These are phyloP conservation scores for Colletotrichum phormii DNA, from an alignment of 2,329 filamentous ascomycete genomes.

Conservation along the genomic window DNA sequence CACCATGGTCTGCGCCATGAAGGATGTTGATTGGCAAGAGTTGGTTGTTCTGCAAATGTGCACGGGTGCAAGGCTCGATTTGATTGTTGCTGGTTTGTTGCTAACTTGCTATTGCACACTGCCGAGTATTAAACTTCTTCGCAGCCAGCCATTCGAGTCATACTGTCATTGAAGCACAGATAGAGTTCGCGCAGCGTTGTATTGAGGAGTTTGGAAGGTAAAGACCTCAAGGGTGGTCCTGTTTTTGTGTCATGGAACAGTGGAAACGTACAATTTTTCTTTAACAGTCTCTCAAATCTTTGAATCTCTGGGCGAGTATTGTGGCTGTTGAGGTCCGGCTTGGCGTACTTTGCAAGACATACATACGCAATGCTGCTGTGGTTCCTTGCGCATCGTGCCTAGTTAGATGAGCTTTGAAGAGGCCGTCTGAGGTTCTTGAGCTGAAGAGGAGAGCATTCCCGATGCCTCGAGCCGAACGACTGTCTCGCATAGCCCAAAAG, in stretches of 20 bases:
- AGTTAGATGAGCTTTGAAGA: neutral
- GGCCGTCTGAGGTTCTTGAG: too few relatives aligned
- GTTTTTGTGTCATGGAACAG: neutral
- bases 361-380: neutral
- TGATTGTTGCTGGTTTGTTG: neutral
- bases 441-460: too few relatives aligned
- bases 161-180: neutral
- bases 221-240: neutral
- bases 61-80: neutral
- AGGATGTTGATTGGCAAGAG: neutral
- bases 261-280: neutral
- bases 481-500: too few relatives aligned
- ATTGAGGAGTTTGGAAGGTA: neutral
- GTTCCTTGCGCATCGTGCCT: neutral
- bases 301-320: neutral
- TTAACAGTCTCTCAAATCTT: too few relatives aligned
- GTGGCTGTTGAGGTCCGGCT: neutral
- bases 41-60: neutral
- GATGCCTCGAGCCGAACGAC: too few relatives aligned
- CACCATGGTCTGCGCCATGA: neutral
- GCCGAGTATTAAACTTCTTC: neutral
- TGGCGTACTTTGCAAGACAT: neutral
- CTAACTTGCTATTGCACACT: neutral
- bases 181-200: conserved; percentile 21
- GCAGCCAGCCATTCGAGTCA: neutral